Base-by-base conservation (phyloP, 257 asterid genomes). In the Petunia secreta region DNA sequence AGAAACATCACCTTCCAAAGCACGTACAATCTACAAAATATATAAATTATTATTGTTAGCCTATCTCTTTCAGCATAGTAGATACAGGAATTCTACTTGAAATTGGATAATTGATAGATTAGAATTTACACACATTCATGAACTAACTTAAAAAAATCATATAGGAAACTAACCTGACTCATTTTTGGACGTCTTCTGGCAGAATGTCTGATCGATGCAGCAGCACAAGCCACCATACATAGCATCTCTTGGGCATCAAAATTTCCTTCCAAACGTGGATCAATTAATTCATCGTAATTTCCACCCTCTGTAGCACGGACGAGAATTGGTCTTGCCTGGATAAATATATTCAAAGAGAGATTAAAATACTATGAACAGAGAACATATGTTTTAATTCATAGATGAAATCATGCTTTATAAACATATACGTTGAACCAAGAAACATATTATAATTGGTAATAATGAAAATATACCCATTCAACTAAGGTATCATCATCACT, bases 181-280 rank as follows among this genome's bases (percentile, higher is more conserved):
- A 92, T 95, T 84, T 82, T 95, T n/a, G 98, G 97, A 38, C 98
- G 98, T 75, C 90, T 85, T 68, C 91, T 84, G 5, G 97, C 98
- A 64, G 98, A 95, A 73, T 93, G 98, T 81, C 95, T 82, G 58
- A 91, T 85, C 37, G 90, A 87, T 1, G 98, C 94, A 43, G 88
- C 95, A 13, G 95, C 98, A 46, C 91, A 90, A 5, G 87, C 88
- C 83, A 95, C 93, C 95, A 91, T 85, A 8, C 91, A 91, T 53
- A 86, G 68, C 98, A 95, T 95, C 87, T 91, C 93, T 2, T 89
- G 88, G 4, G 80, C 90, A 81, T 95, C 91, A 38, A 89, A 95
- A 74, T 91, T 85, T 78, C 80, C 69, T 58, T 79, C 97, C 54
- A 95, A 78, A 34, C 80, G 67, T 54, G 95, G 92, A 83, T 95